Conservation (phyloP, 2,329 filamentous ascomycete species). For the Arthrobotrys sinensis region DNA sequence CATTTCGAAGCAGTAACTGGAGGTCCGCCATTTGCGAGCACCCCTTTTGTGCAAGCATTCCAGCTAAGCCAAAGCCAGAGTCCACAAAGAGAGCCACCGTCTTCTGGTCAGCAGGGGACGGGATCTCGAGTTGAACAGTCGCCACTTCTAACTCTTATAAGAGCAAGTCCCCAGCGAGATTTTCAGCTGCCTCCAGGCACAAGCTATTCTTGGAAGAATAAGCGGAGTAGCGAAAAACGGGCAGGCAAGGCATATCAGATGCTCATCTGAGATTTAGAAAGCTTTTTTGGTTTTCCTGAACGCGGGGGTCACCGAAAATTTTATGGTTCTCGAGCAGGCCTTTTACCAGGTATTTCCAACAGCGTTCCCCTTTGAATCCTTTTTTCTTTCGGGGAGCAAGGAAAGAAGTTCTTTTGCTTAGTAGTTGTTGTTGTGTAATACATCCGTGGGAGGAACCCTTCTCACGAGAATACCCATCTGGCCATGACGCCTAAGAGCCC, state of each 20-base stretch:
- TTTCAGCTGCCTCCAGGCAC: conserved; percentile 58
- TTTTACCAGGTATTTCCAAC: conserved; percentile 59
- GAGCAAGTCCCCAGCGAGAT: conserved; percentile 55
- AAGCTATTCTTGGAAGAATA: conserved; percentile 61
- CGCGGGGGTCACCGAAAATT: conserved; percentile 56
- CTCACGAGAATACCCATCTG: conserved; percentile 42
- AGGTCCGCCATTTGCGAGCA: conserved; percentile 53
- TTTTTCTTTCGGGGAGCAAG: conserved; percentile 29
- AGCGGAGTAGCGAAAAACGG: conserved; percentile 55
- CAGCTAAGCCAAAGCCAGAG: conserved; percentile 57
- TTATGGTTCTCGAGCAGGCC: conserved; percentile 47
- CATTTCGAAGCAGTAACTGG: conserved; percentile 35
- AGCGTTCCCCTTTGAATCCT: conserved; percentile 31
- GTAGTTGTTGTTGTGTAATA: conserved; percentile 59
- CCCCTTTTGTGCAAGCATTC: conserved; percentile 59
- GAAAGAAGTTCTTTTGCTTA: conserved; percentile 43
- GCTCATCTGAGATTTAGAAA: conserved; percentile 51
- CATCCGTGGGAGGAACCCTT: conserved; percentile 47
- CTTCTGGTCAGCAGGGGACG: conserved; percentile 47
- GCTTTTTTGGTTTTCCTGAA: conserved; percentile 31
- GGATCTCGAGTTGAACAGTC: conserved; percentile 28
- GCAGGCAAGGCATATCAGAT: conserved; percentile 58
- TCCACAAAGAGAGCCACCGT: conserved; percentile 21
- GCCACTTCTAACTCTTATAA: conserved; percentile 57
- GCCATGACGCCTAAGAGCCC: conserved; percentile 55